Evolutionary conservation across 1,284 basidiomycete species (phyloP).

Genomic region (Sanghuangporus sanghuang): DNA sequence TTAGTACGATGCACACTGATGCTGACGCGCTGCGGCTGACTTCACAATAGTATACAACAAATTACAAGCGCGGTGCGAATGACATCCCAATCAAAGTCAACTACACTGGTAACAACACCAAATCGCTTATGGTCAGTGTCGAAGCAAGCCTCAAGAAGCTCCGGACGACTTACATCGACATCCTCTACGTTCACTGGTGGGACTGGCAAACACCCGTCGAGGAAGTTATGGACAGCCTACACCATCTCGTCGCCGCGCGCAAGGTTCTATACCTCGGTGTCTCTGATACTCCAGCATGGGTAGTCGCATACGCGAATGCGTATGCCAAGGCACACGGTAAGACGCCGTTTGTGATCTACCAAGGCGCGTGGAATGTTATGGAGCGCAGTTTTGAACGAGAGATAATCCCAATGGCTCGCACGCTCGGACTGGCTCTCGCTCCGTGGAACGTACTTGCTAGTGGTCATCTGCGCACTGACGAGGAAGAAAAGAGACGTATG

Average conservation of each 20-base stretch:
- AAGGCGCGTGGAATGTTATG: constrained; percentile 48
- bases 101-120: constrained; percentile 34
- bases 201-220: constrained; percentile 40
- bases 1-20: constrained; percentile 15
- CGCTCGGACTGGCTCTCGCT: constrained; percentile 42
- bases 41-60: constrained; percentile 28
- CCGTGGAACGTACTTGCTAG: constrained; percentile 48
- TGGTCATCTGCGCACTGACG: constrained; percentile 44
- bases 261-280: constrained; percentile 45
- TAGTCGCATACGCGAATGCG: constrained; percentile 37
- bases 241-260: constrained; percentile 36
- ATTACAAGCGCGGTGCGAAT: constrained; percentile 24
- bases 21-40: background rate
- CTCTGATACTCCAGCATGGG: constrained; percentile 40
- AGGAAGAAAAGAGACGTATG: constrained; percentile 37
- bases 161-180: constrained; percentile 39
- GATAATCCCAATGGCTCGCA: constrained; percentile 49
- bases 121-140: constrained; percentile 30
- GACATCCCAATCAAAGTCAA: constrained; percentile 24
- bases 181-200: constrained; percentile 41
- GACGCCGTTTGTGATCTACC: constrained; percentile 48
- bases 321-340: constrained; percentile 40
- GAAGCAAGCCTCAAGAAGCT: constrained; percentile 39
- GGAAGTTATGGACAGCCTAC: constrained; percentile 47
- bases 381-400: constrained; percentile 47